Conservation (phyloP, 2,329 filamentous ascomycete genomes). For the Colletotrichum salicis region DNA sequence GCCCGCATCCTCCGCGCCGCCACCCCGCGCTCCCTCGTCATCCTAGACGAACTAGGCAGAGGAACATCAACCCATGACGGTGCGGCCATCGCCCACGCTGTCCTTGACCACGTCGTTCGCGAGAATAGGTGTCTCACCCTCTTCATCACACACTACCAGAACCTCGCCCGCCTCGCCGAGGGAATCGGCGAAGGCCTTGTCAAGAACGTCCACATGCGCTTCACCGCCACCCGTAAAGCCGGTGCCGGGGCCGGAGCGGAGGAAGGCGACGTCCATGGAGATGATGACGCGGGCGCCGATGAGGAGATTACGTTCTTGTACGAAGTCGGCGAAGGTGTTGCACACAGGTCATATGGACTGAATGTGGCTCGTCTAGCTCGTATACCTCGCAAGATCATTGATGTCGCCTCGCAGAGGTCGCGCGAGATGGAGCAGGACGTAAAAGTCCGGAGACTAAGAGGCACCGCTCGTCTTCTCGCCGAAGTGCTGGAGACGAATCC, state of each 20-base stretch:
- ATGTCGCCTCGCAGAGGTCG: constrained; percentile 83
- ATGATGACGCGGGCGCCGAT: constrained; percentile 56
- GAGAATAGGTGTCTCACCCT: constrained; percentile 82
- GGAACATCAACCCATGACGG: constrained; percentile 96
- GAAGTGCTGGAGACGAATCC: constrained; percentile 51
- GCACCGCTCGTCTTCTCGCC: constrained; percentile 54
- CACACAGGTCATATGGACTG: constrained; percentile 92
- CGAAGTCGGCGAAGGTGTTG: constrained; percentile 89
- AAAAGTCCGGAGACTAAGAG: constrained; percentile 68
- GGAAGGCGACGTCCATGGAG: constrained; percentile 37
- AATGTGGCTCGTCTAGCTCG: constrained; percentile 91
- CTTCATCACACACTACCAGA: constrained; percentile 98
- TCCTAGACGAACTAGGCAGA: constrained; percentile 93
- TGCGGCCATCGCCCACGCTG: constrained; percentile 92
- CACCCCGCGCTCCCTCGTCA: constrained; percentile 84
- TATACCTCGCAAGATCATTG: constrained; percentile 80
- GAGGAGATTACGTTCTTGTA: constrained; percentile 95
- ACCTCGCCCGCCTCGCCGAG: constrained; percentile 76
- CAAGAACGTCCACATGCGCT: constrained; percentile 94
- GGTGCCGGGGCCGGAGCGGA: not conserved
- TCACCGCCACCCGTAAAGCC: constrained; percentile 60
- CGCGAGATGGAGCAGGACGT: constrained; percentile 81
- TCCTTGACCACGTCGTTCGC: constrained; percentile 84
- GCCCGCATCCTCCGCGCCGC: constrained; percentile 90
- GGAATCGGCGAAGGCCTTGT: constrained; percentile 72